Percentiles rank a stretch among this genome's conserved stretches.
These are phyloP conservation scores for Eragrostis nindensis DNA, from an alignment of 176 grass and related monocot genomes.

Conservation along the genomic window DNA sequence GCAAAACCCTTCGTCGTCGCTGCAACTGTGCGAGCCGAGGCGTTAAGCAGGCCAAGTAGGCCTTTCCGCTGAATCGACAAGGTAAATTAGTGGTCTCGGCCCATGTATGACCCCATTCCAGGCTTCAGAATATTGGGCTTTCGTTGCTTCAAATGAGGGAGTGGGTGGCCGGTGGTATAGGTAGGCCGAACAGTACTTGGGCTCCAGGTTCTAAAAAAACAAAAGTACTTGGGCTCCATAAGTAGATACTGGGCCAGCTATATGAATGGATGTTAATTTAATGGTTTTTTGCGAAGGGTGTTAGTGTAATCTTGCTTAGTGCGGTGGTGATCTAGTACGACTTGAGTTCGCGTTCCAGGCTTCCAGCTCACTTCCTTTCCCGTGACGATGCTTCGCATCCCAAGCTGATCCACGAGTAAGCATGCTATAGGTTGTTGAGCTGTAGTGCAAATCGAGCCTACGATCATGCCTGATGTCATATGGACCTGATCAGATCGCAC, in stretches of 20 bases:
- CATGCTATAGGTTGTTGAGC: neutral
- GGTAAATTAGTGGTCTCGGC: neutral
- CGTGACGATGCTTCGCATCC: neutral
- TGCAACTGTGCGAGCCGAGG: neutral
- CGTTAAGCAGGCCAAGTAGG: neutral
- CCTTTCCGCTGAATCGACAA: accelerated
- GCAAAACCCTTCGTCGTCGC: neutral
- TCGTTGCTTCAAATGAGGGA: no score
- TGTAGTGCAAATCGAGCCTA: constrained; percentile 13
- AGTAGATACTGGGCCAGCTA: neutral
- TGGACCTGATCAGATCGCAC: neutral
- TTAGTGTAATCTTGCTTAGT: neutral
- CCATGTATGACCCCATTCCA: neutral
- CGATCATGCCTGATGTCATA: neutral
- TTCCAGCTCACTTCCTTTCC: neutral
- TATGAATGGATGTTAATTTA: neutral
- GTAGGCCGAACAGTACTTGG: no score
- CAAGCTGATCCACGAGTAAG: constrained; percentile 3
- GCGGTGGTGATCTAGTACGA: neutral
- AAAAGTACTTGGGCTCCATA: no score
- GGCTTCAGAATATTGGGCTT: neutral
- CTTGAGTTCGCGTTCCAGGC: neutral
- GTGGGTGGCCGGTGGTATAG: no score
- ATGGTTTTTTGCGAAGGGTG: neutral
- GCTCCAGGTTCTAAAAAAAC: no score